Conservation (phyloP, 768 basidiomycete species). For the Suillus hirtellus region DNA sequence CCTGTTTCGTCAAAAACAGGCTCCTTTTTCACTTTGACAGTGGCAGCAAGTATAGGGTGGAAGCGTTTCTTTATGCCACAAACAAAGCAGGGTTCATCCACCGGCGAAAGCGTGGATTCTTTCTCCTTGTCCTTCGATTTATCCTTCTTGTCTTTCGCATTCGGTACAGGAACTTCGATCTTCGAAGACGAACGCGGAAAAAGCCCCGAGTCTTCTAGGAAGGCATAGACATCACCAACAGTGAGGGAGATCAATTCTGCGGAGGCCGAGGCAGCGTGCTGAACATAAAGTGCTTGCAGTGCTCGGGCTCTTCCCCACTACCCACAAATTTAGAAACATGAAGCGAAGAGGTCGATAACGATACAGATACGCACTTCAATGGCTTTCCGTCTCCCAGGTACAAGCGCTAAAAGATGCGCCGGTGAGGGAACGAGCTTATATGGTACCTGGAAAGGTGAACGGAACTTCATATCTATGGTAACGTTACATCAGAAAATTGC, state of each 20-base stretch:
- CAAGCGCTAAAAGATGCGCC: slow-evolving; percentile 35
- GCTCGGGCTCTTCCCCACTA: slow-evolving; percentile 50
- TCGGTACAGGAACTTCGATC: slow-evolving; percentile 14
- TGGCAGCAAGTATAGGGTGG: slow-evolving; percentile 24
- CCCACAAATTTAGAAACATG: slow-evolving; percentile 10
- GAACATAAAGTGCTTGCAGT: slow-evolving; percentile 39
- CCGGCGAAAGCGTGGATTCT: slow-evolving; percentile 19
- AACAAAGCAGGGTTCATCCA: slow-evolving; percentile 27
- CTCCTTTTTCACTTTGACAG: slow-evolving; percentile 19
- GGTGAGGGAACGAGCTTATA: slow-evolving; percentile 41
- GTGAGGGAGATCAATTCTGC: slow-evolving; percentile 30
- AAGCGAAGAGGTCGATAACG: neutral
- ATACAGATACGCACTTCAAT: slow-evolving; percentile 40
- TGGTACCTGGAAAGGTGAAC: slow-evolving; percentile 30
- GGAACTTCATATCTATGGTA: slow-evolving; percentile 37
- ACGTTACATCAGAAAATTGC: slow-evolving; percentile 3
- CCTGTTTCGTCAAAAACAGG: slow-evolving; percentile 3
- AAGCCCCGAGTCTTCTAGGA: slow-evolving; percentile 42
- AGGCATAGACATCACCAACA: slow-evolving; percentile 44
- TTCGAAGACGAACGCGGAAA: slow-evolving; percentile 35
- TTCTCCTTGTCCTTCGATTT: slow-evolving; percentile 24
- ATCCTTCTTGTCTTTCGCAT: slow-evolving; percentile 21
- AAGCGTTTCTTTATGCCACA: slow-evolving; percentile 32
- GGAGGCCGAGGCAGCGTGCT: slow-evolving; percentile 23
- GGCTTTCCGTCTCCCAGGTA: slow-evolving; percentile 47